Base-by-base conservation (phyloP, 345 rosid species). In the Hibiscus mutabilis region DNA sequence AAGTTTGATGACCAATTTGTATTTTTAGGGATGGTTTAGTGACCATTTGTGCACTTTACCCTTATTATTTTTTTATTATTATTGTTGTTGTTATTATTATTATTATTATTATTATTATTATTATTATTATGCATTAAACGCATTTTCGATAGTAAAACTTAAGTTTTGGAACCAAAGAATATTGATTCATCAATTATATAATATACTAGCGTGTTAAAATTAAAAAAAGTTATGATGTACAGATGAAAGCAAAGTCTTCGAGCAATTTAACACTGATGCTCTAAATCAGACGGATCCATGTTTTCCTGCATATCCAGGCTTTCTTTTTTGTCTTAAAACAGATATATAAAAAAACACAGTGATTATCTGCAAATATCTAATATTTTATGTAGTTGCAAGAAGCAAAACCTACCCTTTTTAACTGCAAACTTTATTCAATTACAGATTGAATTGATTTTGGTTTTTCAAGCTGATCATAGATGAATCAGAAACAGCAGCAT, bases 241-340 rank as follows among this genome's bases (percentile, higher is more conserved):
- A 65, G 24, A 22, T 6, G 69, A 42, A 42, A 42, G 68, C 52
- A 64, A 63, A 63, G 49, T 62, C 47, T 62, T 62, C 18, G 47
- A 35, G 49, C 51, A 37, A 3, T 21, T 37, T 37, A 37, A 37
- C 42, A 37, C 11, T 11, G n/a, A 42, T 42, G 68, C 31, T 64
- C 52, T 12, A 5, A 5, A 64, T 64, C 68, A 64, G 68, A 40
- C 5, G 49, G 11, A n/a, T 16, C 55, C 19, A 49, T 13, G 44
- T 12, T 51, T n/a, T 15, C 19, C 56, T 51, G 56, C 21, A 51
- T 1, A 16, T 47, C n/a, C 53, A 13, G 53, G n/a, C 1, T 13
- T 47, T 4, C n/a, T 4, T 47, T 12, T 44, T 9, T 44, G 15
- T 44, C 12, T 11, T 2, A 11, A 46, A 6, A 40, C 12, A 40